Percentiles rank a stretch among this genome's conserved stretches.
Conservation (phyloP, 1,284 basidiomycete species). For the Melampsora americana region DNA sequence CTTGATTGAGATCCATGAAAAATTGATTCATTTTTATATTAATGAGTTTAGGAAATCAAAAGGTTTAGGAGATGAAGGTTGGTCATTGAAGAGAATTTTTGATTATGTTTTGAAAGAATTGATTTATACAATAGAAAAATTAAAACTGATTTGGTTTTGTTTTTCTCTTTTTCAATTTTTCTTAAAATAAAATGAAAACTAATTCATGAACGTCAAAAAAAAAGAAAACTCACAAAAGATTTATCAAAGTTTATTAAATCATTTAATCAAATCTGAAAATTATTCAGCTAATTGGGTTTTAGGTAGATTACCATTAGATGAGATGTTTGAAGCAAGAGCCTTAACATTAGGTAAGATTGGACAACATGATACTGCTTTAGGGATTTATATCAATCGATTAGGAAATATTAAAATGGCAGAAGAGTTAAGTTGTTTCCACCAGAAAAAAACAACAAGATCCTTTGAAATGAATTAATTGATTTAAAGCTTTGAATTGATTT, state of each 20-base stretch:
- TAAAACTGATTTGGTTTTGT: background rate
- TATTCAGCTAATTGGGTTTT: slow-evolving; percentile 79
- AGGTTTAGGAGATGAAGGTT: slow-evolving; percentile 63
- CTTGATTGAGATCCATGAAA: slow-evolving; percentile 72
- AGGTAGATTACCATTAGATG: slow-evolving; percentile 69
- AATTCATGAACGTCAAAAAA: slow-evolving; percentile 13
- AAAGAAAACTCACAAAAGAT: slow-evolving; percentile 55
- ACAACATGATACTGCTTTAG: slow-evolving; percentile 84
- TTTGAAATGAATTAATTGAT: background rate
- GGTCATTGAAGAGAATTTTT: slow-evolving; percentile 48
- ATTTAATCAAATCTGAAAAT: slow-evolving; percentile 68
- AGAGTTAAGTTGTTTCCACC: slow-evolving; percentile 61
- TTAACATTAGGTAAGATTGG: slow-evolving; percentile 83
- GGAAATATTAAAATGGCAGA: slow-evolving; percentile 80
- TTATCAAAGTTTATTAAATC: slow-evolving; percentile 70
- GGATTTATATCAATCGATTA: slow-evolving; percentile 83
- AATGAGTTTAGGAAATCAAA: slow-evolving; percentile 60
- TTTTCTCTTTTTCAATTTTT: background rate
- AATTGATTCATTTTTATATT: slow-evolving; percentile 79
- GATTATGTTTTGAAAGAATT: background rate
- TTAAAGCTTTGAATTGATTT: background rate
- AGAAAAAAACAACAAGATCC: background rate
- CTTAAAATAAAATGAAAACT: slow-evolving; percentile 52
- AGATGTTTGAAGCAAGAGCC: slow-evolving; percentile 81
- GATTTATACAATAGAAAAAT: background rate